Conservation (phyloP, 768 basidiomycete species). For the Russula foetens region DNA sequence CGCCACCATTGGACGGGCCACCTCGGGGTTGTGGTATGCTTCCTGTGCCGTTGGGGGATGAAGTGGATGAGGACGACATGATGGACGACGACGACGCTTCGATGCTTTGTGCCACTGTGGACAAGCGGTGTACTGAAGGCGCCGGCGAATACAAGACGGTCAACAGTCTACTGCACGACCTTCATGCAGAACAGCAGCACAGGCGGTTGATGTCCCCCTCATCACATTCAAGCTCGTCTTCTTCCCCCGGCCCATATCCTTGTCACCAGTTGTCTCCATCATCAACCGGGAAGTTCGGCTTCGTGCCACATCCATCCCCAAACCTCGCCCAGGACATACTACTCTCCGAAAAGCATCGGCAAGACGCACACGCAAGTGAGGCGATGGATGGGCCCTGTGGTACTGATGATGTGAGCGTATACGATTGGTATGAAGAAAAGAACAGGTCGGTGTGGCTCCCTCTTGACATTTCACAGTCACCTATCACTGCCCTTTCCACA, state of each 20-base stretch:
- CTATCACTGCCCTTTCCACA: constrained; percentile 24
- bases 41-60: constrained; percentile 17
- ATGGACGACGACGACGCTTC: background rate
- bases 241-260: background rate
- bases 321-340: background rate
- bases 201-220: constrained; percentile 37
- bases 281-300: background rate
- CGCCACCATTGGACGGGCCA: constrained; percentile 47
- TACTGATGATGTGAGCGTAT: constrained; percentile 12
- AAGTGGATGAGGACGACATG: constrained; percentile 27
- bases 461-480: background rate
- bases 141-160: constrained; percentile 44
- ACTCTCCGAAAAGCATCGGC: background rate
- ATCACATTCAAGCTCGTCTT: background rate
- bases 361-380: background rate
- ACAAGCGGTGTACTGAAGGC: constrained; percentile 4
- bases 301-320: background rate
- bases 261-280: background rate
- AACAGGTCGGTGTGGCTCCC: constrained; percentile 44
- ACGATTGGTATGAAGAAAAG: constrained; percentile 50
- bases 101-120: background rate
- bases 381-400: background rate
- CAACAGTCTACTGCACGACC: constrained; percentile 60
- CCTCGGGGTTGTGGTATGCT: constrained; percentile 37
- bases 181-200: constrained; percentile 63